A percentile compares a stretch with the other conserved stretches of the same genome.
Conservation (phyloP, 768 basidiomycete genomes). For the Phlebiopsis flavidoalba region DNA sequence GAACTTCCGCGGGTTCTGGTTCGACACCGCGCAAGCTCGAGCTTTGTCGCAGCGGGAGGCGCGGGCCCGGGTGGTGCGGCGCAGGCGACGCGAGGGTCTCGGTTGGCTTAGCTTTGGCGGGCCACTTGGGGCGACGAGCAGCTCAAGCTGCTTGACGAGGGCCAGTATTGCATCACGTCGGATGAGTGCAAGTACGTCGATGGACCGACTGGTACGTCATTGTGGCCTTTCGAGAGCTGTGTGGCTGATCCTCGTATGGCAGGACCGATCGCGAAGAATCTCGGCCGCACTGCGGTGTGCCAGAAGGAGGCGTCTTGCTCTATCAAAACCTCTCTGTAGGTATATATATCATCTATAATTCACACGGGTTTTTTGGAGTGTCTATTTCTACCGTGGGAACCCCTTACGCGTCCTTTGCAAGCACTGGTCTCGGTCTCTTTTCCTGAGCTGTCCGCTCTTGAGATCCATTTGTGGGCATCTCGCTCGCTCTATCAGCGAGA, state of each 20-base stretch:
- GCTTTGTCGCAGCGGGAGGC: slow-evolving; percentile 17
- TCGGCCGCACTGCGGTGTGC: slow-evolving; percentile 20
- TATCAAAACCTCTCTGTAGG: slow-evolving; percentile 14
- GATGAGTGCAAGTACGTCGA: slow-evolving; percentile 18
- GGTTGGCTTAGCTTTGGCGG: slow-evolving; percentile 22
- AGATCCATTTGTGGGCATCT: not conserved
- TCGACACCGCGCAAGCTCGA: slow-evolving; percentile 14
- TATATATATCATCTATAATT: not conserved
- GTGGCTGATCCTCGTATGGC: not conserved
- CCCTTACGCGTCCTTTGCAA: not conserved
- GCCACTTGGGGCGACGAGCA: slow-evolving; percentile 25
- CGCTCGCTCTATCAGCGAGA: not conserved
- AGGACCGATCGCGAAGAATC: slow-evolving; percentile 23
- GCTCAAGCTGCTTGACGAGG: slow-evolving; percentile 17
- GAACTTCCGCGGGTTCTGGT: slow-evolving; percentile 27
- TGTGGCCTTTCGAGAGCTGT: not conserved
- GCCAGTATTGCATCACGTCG: slow-evolving; percentile 21
- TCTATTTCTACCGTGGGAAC: not conserved
- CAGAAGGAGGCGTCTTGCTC: slow-evolving; percentile 19
- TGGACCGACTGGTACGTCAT: slow-evolving; percentile 23
- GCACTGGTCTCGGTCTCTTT: not conserved
- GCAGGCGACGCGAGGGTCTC: slow-evolving; percentile 17
- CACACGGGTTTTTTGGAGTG: not conserved
- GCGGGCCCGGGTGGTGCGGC: slow-evolving; percentile 11
- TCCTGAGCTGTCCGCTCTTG: not conserved